These are phyloP conservation scores for Fraxinus velutina DNA, from an alignment of 305 asterid genomes.

Conservation along the genomic window DNA sequence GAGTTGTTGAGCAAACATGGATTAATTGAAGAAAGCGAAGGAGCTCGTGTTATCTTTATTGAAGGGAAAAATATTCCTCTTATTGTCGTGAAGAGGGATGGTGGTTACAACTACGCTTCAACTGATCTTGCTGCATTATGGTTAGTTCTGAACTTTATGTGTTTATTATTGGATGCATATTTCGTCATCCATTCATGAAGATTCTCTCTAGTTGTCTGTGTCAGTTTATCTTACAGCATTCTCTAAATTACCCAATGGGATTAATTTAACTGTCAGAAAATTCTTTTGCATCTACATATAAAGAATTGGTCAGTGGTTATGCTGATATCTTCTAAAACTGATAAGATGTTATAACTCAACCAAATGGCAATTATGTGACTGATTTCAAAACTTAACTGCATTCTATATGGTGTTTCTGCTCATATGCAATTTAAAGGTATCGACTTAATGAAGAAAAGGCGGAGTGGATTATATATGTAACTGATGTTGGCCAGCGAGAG, in stretches of 20 bases:
- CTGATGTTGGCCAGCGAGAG: conserved; percentile 87
- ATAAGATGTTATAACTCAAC: neutral
- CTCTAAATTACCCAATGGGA: neutral
- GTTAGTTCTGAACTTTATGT: conserved; percentile 39
- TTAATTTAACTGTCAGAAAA: neutral
- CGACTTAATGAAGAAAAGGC: conserved; percentile 86
- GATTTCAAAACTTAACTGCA: conserved; percentile 8
- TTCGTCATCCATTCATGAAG: conserved; percentile 7
- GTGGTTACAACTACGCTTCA: conserved; percentile 92
- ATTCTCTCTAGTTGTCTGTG: conserved; percentile 8
- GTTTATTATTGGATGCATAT: neutral
- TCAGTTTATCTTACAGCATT: neutral
- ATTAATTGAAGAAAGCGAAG: conserved; percentile 80
- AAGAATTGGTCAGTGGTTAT: neutral
- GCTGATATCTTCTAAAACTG: neutral
- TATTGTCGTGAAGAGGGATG: conserved; percentile 89
- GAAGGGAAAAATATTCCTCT: conserved; percentile 75
- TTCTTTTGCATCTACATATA: neutral
- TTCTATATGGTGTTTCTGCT: neutral
- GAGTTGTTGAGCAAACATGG: conserved; percentile 55
- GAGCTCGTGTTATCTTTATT: conserved; percentile 87
- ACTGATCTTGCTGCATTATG: conserved; percentile 91
- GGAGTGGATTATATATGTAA: conserved; percentile 87
- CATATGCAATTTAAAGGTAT: conserved; percentile 49
- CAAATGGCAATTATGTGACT: neutral